Base-by-base conservation (phyloP, 1,284 basidiomycete genomes). In the Bjerkandera adusta region DNA sequence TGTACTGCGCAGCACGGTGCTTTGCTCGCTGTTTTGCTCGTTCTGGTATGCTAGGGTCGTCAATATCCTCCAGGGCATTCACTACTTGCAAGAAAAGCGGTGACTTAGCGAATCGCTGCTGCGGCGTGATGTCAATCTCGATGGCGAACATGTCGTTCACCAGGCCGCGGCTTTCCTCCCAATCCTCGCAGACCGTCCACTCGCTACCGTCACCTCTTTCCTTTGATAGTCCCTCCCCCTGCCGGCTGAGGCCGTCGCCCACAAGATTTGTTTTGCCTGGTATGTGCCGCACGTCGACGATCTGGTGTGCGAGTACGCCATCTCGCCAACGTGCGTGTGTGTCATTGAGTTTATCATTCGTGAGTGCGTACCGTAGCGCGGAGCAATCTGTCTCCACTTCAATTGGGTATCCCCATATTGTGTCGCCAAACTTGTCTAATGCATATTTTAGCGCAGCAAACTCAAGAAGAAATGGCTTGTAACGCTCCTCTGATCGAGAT, bases 101-200 rank as follows among this genome's bases (percentile, higher is more conserved):
- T 27, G 52, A 47, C 3, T 47, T 37, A 5, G 13, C 30, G 49
- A 68, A 68, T 0, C 63, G 49, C 47, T 38, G 36, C n/a, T n/a
- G n/a, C n/a, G n/a, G n/a, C n/a, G n/a, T n/a, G n/a, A n/a, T 21
- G 13, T 36, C 26, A 18, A 39, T 35, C 38, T 33, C 25, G 5
- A 57, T 49, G 3, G 25, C 4, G 41, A 64, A 65, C 1, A 69
- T 8, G 44, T 70, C 63, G 20, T 68, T 53, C 3, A 56, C 51
- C 0, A 70, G 34, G 0, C 68, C 67, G 11, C 47, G 39, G 7
- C 20, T 10, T 1, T 39, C 37, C 43, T 68, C 64, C 62, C 67
- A 67, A 45, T 67, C 66, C 33, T 56, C 51, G 1, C 45, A 42
- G 1, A 67, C 63, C 1, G 57, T 58, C 63, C 65, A 68, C 24